phyloP scores from a whole-genome alignment of 2,329 filamentous ascomycete genomes.

The Curvularia spicifera region DNA sequence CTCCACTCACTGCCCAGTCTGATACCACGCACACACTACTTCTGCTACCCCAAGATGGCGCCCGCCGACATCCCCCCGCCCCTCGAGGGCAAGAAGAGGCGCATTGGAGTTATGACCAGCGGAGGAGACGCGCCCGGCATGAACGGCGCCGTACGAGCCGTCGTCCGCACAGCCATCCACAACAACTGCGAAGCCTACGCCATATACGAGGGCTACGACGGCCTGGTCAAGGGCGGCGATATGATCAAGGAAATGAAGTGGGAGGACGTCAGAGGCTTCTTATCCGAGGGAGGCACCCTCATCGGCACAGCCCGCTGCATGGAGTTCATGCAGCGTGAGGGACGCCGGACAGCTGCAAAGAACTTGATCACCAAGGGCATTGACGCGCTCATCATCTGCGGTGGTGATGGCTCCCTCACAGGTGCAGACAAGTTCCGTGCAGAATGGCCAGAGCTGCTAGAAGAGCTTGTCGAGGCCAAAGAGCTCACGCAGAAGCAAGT shows the following conservation, averaged over 20 bases:
- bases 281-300: constrained; percentile 91
- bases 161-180: constrained; percentile 90
- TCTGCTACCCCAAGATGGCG: constrained; percentile 30
- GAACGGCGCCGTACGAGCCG: constrained; percentile 88
- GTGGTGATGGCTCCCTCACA: constrained; percentile 88
- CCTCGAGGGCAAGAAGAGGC: constrained; percentile 60
- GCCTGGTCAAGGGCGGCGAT: constrained; percentile 85
- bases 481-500: constrained; percentile 75
- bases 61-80: constrained; percentile 42
- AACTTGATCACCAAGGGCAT: constrained; percentile 94
- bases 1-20: background rate
- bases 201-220: constrained; percentile 91
- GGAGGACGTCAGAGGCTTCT: constrained; percentile 93
- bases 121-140: constrained; percentile 94
- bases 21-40: constrained; percentile 7
- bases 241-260: constrained; percentile 88
- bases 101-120: constrained; percentile 91
- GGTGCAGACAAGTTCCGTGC: constrained; percentile 91
- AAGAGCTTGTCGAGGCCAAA: constrained; percentile 79
- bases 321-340: constrained; percentile 87
- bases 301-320: constrained; percentile 95
- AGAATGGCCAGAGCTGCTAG: constrained; percentile 88
- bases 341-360: constrained; percentile 84
- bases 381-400: constrained; percentile 94
- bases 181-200: constrained; percentile 62